Percentiles rank a stretch among this genome's conserved stretches.
Evolutionary conservation across 192 early-diverging fungal species (phyloP).

Genomic region (Thamnidium elegans): DNA sequence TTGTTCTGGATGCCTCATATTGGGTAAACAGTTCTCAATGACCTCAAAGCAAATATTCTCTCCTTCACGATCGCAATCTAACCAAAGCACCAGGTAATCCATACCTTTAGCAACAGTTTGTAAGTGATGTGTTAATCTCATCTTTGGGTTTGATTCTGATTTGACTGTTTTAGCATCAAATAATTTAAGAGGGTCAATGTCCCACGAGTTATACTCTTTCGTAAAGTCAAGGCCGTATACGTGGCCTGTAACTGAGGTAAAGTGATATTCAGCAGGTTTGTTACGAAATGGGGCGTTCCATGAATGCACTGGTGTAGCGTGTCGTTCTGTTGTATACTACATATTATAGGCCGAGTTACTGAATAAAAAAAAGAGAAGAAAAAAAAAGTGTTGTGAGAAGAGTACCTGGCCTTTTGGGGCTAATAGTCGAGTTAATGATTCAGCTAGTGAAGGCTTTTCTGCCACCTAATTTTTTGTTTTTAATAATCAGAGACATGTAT

Average conservation of each 20-base stretch:
- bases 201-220: conserved; percentile 43
- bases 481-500: too few relatives aligned
- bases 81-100: conserved; percentile 48
- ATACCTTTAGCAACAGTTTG: conserved; percentile 43
- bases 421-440: conserved; percentile 37
- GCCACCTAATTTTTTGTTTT: conserved; percentile 27
- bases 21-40: conserved; percentile 34
- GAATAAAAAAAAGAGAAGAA: background rate
- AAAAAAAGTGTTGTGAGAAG: background rate
- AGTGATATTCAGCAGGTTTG: conserved; percentile 27
- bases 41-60: conserved; percentile 57
- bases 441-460: conserved; percentile 46
- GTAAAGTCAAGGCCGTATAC: conserved; percentile 45
- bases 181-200: conserved; percentile 43
- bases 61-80: conserved; percentile 55
- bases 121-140: conserved; percentile 41
- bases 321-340: conserved; percentile 25
- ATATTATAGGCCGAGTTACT: background rate
- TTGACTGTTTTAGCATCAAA: conserved; percentile 44
- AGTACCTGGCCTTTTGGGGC: conserved; percentile 36
- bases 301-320: conserved; percentile 35
- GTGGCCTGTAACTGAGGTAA: conserved; percentile 43
- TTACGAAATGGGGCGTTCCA: conserved; percentile 27
- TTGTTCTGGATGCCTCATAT: conserved; percentile 31
- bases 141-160: conserved; percentile 48